phyloP scores from a whole-genome alignment of 805 yeast species.

The Suhomyces prunicola region DNA sequence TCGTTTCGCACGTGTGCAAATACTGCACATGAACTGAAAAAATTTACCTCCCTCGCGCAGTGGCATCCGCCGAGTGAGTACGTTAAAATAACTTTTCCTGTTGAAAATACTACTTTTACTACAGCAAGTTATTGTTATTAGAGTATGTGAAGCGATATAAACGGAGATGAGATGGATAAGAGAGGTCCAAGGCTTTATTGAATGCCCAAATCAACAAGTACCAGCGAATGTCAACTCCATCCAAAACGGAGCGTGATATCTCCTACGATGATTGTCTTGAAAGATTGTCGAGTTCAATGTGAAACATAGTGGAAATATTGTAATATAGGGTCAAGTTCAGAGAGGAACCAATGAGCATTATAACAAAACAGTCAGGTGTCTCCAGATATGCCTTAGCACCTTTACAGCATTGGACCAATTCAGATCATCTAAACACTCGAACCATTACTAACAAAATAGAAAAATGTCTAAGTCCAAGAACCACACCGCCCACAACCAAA shows the following conservation, averaged over 20 bases:
- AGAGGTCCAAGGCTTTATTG: neutral
- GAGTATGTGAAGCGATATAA: constrained; percentile 1
- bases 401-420: neutral
- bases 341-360: no score
- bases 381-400: no score
- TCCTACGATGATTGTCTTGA: no score
- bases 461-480: constrained; percentile 98
- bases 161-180: neutral
- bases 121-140: constrained; percentile 3
- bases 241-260: no score
- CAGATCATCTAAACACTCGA: neutral
- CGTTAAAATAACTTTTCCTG: constrained; percentile 4
- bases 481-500: constrained; percentile 99
- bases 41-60: constrained; percentile 4
- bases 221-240: no score
- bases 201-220: neutral
- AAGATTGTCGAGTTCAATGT: neutral
- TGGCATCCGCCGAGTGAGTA: constrained; percentile 3
- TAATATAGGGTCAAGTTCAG: neutral
- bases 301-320: neutral
- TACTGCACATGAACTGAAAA: constrained; percentile 2
- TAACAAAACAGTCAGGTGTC: no score
- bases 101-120: neutral
- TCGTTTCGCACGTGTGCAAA: neutral
- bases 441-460: constrained; percentile 30